These are phyloP conservation scores for Lipomyces kockii DNA, from an alignment of 805 yeast species.

Conservation along the genomic window DNA sequence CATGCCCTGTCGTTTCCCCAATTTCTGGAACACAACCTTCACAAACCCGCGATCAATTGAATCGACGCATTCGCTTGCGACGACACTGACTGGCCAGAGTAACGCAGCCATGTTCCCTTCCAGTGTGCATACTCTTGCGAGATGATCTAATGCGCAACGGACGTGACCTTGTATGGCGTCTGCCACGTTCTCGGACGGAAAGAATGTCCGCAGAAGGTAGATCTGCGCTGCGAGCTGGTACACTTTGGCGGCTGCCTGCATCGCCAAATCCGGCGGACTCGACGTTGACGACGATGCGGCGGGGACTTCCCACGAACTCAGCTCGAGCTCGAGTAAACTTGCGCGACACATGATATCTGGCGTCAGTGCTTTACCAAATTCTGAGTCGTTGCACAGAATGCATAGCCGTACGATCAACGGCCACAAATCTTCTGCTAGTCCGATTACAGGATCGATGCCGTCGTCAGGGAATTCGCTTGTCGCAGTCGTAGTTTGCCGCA, in stretches of 20 bases:
- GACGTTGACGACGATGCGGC: neutral
- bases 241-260: conserved; percentile 35
- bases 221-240: conserved; percentile 36
- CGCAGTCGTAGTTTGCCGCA: conserved; percentile 4
- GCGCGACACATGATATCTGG: conserved; percentile 29
- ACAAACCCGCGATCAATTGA: conserved; percentile 36
- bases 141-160: conserved; percentile 29
- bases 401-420: conserved; percentile 34
- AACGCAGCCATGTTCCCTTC: conserved; percentile 37
- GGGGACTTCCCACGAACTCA: conserved; percentile 31
- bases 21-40: conserved; percentile 33
- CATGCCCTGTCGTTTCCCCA: conserved; percentile 35
- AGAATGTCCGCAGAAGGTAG: conserved; percentile 31
- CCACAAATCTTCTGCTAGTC: conserved; percentile 34
- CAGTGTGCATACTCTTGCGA: conserved; percentile 34
- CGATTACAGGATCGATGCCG: conserved; percentile 35
- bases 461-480: conserved; percentile 10
- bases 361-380: conserved; percentile 28
- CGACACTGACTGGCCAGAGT: conserved; percentile 35
- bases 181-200: conserved; percentile 26
- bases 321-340: conserved; percentile 32
- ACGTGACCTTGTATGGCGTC: conserved; percentile 29
- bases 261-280: conserved; percentile 23
- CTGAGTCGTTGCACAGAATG: conserved; percentile 33
- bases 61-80: conserved; percentile 34